Base-by-base conservation (phyloP, 2,329 filamentous ascomycete species). In the Fusarium pseudoanthophilum region DNA sequence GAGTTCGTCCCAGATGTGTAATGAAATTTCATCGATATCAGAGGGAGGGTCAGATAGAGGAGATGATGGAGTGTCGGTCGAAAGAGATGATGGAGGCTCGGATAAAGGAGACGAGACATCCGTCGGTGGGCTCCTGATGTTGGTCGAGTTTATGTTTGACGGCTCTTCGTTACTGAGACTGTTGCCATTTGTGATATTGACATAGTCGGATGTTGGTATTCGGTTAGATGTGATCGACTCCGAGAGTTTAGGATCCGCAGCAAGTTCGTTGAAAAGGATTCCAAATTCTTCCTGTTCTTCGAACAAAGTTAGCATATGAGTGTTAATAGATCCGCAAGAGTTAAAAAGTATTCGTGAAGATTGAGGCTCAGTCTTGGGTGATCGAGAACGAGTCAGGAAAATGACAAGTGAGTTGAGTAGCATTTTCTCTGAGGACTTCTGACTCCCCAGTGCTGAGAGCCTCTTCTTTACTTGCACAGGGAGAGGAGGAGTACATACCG, bases 401-500 rank as follows among this genome's bases (percentile, higher is more conserved):
- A 37, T 16, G 24, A 14, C 15, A 11, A 18, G 51, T 39, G 26
- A 55, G 20, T 30, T 55, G 24, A 39, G 24, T 28, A 11, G 15
- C 15, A 30, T 24, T 39, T n/a, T 55, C 32, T 55, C 51, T n/a
- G 24, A 40, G 20, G 13, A 28, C n/a, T 34, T 40, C 34, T n/a
- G 11, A 28, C 24, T 28, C 51, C 14, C 20, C 20, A 14, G 24
- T 28, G 20, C 24, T 26, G 51, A 40, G 51, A 40, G 20, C 20
- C 34, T 30, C 20, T 10, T 28, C 15, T 55, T 55, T 37, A 21
- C 20, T 39, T 28, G 11, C 24, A 53, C 20, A 28, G n/a, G 24
- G 5, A 53, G 24, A 28, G 34, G 21, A 34, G 6, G 21, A 16
- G 13, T n/a, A 42, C 53, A 61, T 64, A 77, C 75, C 67, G 36